Conservation (phyloP, 208 protist species). For the Trypanosoma vivax region DNA sequence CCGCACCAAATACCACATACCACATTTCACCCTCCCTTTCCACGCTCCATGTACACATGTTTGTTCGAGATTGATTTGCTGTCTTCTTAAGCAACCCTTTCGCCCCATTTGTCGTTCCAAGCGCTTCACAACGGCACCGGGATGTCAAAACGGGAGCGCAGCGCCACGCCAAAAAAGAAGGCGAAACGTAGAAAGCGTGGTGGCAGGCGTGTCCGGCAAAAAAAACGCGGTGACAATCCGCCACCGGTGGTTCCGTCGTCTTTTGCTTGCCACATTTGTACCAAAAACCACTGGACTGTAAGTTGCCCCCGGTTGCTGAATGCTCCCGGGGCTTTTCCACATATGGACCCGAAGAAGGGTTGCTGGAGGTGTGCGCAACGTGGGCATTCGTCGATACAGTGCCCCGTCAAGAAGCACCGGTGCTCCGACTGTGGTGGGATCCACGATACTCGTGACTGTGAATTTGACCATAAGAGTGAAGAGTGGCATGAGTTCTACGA, state of each 20-base stretch:
- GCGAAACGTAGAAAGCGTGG: constrained; percentile 15
- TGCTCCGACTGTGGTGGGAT: constrained; percentile 79
- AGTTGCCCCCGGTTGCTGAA: constrained; percentile 45
- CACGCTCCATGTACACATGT: no score
- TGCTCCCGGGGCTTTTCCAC: constrained; percentile 44
- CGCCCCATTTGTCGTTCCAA: constrained; percentile 7
- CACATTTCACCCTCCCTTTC: no score
- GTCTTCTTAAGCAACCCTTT: background rate
- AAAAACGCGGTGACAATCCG: background rate
- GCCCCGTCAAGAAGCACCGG: constrained; percentile 46
- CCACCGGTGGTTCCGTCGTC: constrained; percentile 23
- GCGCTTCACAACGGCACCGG: background rate
- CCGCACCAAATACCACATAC: no score
- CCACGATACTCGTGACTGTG: constrained; percentile 75
- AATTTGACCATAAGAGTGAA: constrained; percentile 62
- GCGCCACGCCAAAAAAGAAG: constrained; percentile 11
- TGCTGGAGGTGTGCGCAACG: constrained; percentile 75
- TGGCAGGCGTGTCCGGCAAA: constrained; percentile 8
- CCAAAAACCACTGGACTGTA: constrained; percentile 77
- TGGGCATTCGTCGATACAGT: constrained; percentile 60
- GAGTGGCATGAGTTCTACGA: constrained; percentile 88
- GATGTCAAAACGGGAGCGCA: constrained; percentile 24
- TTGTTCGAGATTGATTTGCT: background rate
- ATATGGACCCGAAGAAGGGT: constrained; percentile 44
- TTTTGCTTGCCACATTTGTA: constrained; percentile 79